Conservation (phyloP, 2,329 filamentous ascomycete species). For the Beauveria rudraprayagi region DNA sequence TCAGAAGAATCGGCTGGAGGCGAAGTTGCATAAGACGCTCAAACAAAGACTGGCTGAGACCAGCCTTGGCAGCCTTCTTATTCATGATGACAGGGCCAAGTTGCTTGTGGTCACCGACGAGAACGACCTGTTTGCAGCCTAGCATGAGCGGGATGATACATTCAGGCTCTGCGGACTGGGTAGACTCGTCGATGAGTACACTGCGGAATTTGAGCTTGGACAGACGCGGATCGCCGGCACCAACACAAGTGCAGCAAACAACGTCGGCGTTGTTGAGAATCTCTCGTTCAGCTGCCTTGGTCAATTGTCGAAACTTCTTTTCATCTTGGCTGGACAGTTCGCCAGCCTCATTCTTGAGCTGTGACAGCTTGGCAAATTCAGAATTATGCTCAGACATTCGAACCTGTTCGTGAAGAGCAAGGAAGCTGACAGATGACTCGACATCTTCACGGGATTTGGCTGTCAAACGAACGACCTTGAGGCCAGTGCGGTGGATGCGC, state of each 20-base stretch:
- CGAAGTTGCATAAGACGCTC: slow-evolving; percentile 92
- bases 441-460: slow-evolving; percentile 98
- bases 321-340: slow-evolving; percentile 93
- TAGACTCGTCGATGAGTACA: slow-evolving; percentile 95
- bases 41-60: slow-evolving; percentile 95
- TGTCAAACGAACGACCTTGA: slow-evolving; percentile 97
- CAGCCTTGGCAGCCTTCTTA: slow-evolving; percentile 97
- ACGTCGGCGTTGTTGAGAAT: slow-evolving; percentile 94
- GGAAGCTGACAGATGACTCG: slow-evolving; percentile 92
- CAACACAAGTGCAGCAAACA: slow-evolving; percentile 97
- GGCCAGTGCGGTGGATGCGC: slow-evolving; percentile 84
- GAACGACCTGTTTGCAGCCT: slow-evolving; percentile 97
- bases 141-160: slow-evolving; percentile 98
- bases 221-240: slow-evolving; percentile 88
- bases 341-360: slow-evolving; percentile 84
- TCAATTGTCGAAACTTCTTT: slow-evolving; percentile 96
- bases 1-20: slow-evolving; percentile 82
- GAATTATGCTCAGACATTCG: slow-evolving; percentile 95
- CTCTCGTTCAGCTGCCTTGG: slow-evolving; percentile 86
- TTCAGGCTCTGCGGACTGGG: slow-evolving; percentile 94
- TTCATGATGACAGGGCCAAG: slow-evolving; percentile 99
- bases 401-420: slow-evolving; percentile 93
- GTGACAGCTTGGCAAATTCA: slow-evolving; percentile 84
- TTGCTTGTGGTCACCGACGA: slow-evolving; percentile 97
- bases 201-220: slow-evolving; percentile 98